Base-by-base conservation (phyloP, 1,284 basidiomycete species). In the Trametes hirsuta region DNA sequence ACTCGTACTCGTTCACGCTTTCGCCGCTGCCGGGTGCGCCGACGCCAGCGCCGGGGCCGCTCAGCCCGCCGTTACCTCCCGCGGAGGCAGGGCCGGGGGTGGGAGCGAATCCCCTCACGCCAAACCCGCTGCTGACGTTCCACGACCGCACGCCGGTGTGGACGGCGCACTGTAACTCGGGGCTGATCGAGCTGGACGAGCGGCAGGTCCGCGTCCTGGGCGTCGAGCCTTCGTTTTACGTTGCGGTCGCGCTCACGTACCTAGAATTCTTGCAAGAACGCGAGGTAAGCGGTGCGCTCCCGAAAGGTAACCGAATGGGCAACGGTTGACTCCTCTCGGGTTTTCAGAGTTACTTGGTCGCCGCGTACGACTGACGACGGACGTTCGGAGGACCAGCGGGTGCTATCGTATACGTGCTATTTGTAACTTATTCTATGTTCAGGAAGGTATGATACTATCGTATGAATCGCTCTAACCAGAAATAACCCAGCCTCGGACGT, bases 181-280 rank as follows among this genome's bases (percentile, higher is more conserved):
- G 90, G 1, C 55, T 85, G 30, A 71, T 93, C 30, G 87, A 89
- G 70, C 74, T 93, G 34, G 82, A 90, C 50, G 75, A 76, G 55
- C 75, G 75, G 3, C 82, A 87, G 63, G 83, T 85, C 55, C 74
- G 76, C n/a, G 72, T 79, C 37, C 69, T 91, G 30, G 91, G 90
- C 12, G 82, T 93, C 36, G 88, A 91, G 49, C 81, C 82, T 14
- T 85, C 84, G 58, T 93, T 93, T 70, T 93, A 90, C 85, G 76
- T 92, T 45, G 83, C 88, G 1, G 77, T 90, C 45, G 86, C 85
- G 0, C 71, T 92, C 68, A 86, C 87, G 1, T 93, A 91, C 70
- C 74, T 90, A 18, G 90, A 90, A 60, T 92, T 90, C 69, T 69
- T 92, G 65, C 82, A 84, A 66, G 90, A 93, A 62, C 79, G 88